phyloP scores from a whole-genome alignment of 73 alveolate genomes.

The Tetrahymena borealis region DNA sequence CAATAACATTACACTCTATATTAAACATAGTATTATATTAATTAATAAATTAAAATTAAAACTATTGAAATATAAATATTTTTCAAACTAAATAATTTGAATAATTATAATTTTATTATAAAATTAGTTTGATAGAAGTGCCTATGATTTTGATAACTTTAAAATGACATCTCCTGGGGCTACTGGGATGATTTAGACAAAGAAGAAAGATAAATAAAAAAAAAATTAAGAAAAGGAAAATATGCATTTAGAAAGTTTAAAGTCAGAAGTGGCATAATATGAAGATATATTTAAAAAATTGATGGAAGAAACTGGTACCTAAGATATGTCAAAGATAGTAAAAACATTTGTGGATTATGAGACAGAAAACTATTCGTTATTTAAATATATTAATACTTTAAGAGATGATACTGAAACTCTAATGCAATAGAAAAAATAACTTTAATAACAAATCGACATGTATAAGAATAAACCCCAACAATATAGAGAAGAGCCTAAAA shows the following conservation, averaged over 20 bases:
- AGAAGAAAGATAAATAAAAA: conserved; percentile 32
- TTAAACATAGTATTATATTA: too few relatives aligned
- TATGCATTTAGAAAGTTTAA: conserved; percentile 46
- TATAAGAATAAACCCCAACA: conserved; percentile 16
- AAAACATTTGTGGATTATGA: conserved; percentile 72
- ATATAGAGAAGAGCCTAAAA: not conserved
- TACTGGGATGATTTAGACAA: conserved; percentile 11
- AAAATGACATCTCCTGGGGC: not conserved
- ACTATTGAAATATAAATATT: too few relatives aligned
- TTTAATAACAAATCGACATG: conserved; percentile 59
- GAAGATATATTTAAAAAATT: conserved; percentile 63
- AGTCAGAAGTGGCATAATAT: conserved; percentile 58
- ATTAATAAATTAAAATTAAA: too few relatives aligned
- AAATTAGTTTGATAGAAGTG: not conserved
- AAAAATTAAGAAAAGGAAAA: conserved; percentile 70
- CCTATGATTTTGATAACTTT: not conserved
- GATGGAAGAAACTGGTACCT: conserved; percentile 58
- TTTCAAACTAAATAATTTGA: too few relatives aligned
- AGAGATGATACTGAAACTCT: conserved; percentile 60
- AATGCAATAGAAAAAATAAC: conserved; percentile 46
- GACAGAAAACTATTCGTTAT: conserved; percentile 57
- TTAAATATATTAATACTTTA: conserved; percentile 57
- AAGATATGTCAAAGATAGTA: conserved; percentile 68
- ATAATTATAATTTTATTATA: too few relatives aligned
- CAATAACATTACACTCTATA: too few relatives aligned